Base-by-base conservation (phyloP, 805 yeast species). In the Nakazawaea wickerhamii region DNA sequence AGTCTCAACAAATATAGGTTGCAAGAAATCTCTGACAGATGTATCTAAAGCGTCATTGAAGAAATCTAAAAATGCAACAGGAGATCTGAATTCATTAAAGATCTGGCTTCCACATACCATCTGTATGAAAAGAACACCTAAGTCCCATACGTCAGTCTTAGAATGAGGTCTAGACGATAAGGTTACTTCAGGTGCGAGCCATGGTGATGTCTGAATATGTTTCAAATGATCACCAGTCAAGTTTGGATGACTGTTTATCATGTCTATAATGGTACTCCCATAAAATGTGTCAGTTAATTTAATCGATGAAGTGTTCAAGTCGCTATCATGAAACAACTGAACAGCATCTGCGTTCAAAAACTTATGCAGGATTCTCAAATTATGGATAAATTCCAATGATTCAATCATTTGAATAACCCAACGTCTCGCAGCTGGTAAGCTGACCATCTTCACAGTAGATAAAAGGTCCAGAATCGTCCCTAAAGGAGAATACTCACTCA, bases 101-200 rank as follows among this genome's bases (percentile, higher is more conserved):
- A 73, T 65, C 36, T 76, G 79, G 2, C 68, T 63, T 0, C 95
- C 91, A 34, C 73, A 66, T 4, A 86, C 68, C 57, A 81, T 65
- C 48, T 84, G 79, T 14, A 80, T 70, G 50, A 91, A 81, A 5
- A 84, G 59, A 0, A 86, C 86, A 6, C 97, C 99, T 30, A 89
- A 63, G 55, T 85, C 85, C 98, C 98, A 93, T 8, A 93, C 83
- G 64, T 93, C 99, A 0, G 96, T 81, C 58, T 88, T 85, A 28
- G 89, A 67, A 44, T 82, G 82, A 11, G 84, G 81, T 44, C 71
- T 75, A 27, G 60, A 53, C 38, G 57, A 63, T 13, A 54, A 57
- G 28, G 53, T 58, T 46, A 81, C 49, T 57, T 90, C 97, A 0
- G 98, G 97, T 0, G 97, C 95, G 10, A 60, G 64, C 96, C 97